phyloP scores from a whole-genome alignment of 2,329 filamentous ascomycete species.

The Sarocladium strictum region DNA sequence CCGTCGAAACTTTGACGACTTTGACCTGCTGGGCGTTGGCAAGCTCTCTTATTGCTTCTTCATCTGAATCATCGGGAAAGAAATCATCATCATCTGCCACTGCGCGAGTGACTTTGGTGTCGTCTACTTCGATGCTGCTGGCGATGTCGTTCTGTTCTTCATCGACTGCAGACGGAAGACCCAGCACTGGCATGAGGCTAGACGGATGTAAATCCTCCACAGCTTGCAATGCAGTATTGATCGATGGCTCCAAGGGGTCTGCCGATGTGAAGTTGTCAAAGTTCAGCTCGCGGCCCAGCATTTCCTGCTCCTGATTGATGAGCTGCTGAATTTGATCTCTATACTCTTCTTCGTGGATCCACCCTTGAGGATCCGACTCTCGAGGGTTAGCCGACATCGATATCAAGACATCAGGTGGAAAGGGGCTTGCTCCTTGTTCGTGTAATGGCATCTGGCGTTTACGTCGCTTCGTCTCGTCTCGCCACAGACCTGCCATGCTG shows the following conservation, averaged over 20 bases:
- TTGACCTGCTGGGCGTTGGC: not conserved
- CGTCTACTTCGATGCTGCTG: slow-evolving; percentile 58
- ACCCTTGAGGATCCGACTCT: slow-evolving; percentile 66
- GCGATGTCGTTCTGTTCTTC: slow-evolving; percentile 24
- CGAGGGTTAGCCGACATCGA: slow-evolving; percentile 84
- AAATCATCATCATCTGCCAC: slow-evolving; percentile 41
- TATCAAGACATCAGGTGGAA: slow-evolving; percentile 72
- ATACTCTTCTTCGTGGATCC: slow-evolving; percentile 90
- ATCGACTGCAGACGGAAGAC: slow-evolving; percentile 20
- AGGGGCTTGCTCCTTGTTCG: slow-evolving; percentile 65
- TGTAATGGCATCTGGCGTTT: slow-evolving; percentile 61
- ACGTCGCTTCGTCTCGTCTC: slow-evolving; percentile 76
- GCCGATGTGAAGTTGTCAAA: slow-evolving; percentile 63
- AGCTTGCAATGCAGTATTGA: slow-evolving; percentile 77
- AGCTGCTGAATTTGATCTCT: slow-evolving; percentile 58
- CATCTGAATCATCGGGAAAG: slow-evolving; percentile 48
- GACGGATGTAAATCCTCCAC: slow-evolving; percentile 78
- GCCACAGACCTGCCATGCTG: slow-evolving; percentile 92
- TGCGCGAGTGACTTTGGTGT: slow-evolving; percentile 45
- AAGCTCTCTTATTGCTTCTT: slow-evolving; percentile 35
- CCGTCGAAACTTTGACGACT: not conserved
- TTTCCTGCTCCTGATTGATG: slow-evolving; percentile 54
- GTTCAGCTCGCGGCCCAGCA: slow-evolving; percentile 30
- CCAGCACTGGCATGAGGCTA: slow-evolving; percentile 39
- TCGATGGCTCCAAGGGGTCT: slow-evolving; percentile 43